phyloP scores from a whole-genome alignment of 2,329 filamentous ascomycete species.

The Pseudocercospora eumusae region DNA sequence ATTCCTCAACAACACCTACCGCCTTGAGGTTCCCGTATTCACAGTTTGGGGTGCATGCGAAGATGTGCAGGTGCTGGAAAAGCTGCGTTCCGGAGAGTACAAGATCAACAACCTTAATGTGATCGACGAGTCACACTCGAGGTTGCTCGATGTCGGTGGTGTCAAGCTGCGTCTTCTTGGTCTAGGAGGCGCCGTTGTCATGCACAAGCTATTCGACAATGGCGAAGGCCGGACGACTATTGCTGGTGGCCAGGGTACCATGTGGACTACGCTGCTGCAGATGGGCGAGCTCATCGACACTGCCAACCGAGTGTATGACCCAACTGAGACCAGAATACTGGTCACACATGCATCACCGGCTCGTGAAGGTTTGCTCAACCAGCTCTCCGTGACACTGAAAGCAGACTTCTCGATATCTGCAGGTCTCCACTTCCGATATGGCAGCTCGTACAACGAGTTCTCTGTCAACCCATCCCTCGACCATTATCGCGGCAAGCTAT shows the following conservation, averaged over 20 bases:
- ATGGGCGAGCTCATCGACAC: slow-evolving; percentile 99
- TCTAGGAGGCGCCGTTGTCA: slow-evolving; percentile 92
- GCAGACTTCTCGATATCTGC: slow-evolving; percentile 98
- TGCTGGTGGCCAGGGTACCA: slow-evolving; percentile 95
- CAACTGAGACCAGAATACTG: slow-evolving; percentile 94
- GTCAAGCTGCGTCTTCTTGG: slow-evolving; percentile 94
- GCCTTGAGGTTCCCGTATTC: slow-evolving; percentile 93
- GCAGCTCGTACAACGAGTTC: slow-evolving; percentile 99
- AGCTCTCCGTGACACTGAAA: slow-evolving; percentile 95
- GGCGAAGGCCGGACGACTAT: slow-evolving; percentile 97
- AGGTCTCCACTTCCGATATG: slow-evolving; percentile 96
- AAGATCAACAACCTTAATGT: slow-evolving; percentile 97
- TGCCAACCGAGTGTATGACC: slow-evolving; percentile 96
- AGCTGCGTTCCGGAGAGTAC: slow-evolving; percentile 96
- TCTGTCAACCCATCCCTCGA: slow-evolving; percentile 97
- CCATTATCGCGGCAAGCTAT: slow-evolving; percentile 97
- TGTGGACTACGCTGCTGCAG: slow-evolving; percentile 98
- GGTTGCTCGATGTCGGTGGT: slow-evolving; percentile 89
- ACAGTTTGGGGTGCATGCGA: slow-evolving; percentile 99
- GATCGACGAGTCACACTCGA: slow-evolving; percentile 95
- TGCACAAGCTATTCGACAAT: slow-evolving; percentile 99
- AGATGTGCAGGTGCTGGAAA: slow-evolving; percentile 95
- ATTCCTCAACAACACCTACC: slow-evolving; percentile 83
- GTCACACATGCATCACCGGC: slow-evolving; percentile 96
- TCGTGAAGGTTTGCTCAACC: slow-evolving; percentile 93